A percentile compares a stretch with the other conserved stretches of the same genome.
Evolutionary conservation across 2,329 filamentous ascomycete genomes (phyloP).

Genomic region (Exophiala sideris): DNA sequence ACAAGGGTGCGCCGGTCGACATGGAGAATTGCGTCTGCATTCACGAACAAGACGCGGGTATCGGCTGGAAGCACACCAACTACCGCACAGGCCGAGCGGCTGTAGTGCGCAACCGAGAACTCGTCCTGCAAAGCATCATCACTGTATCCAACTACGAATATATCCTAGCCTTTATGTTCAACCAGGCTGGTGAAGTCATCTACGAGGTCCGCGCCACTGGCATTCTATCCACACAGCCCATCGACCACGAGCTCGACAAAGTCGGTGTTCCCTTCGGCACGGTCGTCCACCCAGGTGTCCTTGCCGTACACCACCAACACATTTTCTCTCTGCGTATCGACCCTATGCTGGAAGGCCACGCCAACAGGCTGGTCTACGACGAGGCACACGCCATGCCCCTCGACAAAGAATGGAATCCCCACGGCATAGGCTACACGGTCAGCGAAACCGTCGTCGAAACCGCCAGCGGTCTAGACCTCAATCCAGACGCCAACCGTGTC

Average conservation of each 20-base stretch:
- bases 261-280: conserved; percentile 64
- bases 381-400: conserved; percentile 61
- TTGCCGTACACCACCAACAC: conserved; percentile 71
- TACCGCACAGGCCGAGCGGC: conserved; percentile 64
- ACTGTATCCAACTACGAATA: conserved; percentile 72
- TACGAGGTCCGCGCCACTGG: conserved; percentile 69
- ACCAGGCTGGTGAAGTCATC: conserved; percentile 64
- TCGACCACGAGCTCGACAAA: conserved; percentile 55
- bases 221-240: conserved; percentile 64
- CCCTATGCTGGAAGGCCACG: conserved; percentile 52
- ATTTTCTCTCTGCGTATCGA: conserved; percentile 68
- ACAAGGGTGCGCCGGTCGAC: conserved; percentile 56
- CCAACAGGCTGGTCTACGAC: conserved; percentile 55
- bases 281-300: conserved; percentile 65
- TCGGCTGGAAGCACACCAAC: conserved; percentile 70
- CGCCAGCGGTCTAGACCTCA: conserved; percentile 49
- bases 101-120: conserved; percentile 60
- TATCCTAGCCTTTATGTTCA: conserved; percentile 68
- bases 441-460: conserved; percentile 46
- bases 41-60: conserved; percentile 67
- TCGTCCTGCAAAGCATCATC: conserved; percentile 68
- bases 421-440: conserved; percentile 51
- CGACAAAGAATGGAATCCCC: conserved; percentile 49
- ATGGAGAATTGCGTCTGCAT: conserved; percentile 68
- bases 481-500: conserved; percentile 47